Evolutionary conservation across 208 protist species (phyloP), one percentile per base, ranked within the genome.

Genomic region (Acanthamoeba sp.): DNA sequence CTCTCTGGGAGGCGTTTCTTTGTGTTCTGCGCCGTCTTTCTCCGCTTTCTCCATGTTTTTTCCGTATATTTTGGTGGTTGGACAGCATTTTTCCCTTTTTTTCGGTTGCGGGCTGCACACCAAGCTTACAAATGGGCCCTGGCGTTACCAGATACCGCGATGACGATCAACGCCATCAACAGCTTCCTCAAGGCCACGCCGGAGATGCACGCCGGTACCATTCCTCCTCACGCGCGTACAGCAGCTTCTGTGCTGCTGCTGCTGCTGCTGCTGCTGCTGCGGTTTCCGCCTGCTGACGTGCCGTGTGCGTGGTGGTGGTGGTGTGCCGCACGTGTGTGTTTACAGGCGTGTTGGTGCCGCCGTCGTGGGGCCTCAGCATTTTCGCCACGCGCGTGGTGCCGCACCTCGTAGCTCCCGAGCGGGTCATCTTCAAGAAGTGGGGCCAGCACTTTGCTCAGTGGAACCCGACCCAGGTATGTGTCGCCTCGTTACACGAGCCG

Each of bases 91-190:
- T n/a, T n/a, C n/a, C n/a, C n/a, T n/a, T n/a, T n/a, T n/a, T n/a
- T n/a, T n/a, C n/a, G n/a, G n/a, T n/a, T n/a, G n/a, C n/a, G 12
- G n/a, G n/a, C 10, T 38, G n/a, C 18, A 73, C n/a, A 73, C 32
- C 18, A 50, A 5, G 18, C 12, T 50, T 50, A 7, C 45, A 50
- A 50, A 50, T 50, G 45, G 48, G 16, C 20, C 6, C 45, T 52
- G 40, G 12, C 6, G n/a, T 14, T 0, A 85, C 12, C 7, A 85
- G 76, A 85, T 24, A 85, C 76, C 7, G 45, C 36, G 27, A 85
- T 85, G 76, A 85, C 76, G 20, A 85, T 85, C 36, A 85, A 85
- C n/a, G 76, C 76, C 32, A 52, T 85, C 36, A 85, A 85, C 76
- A 85, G 76, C 45, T 85, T 85, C 76, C 45, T 85, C 27, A 85